Evolutionary conservation across 345 rosid genomes (phyloP).

Genomic region (Erysimum cheiranthoides): DNA sequence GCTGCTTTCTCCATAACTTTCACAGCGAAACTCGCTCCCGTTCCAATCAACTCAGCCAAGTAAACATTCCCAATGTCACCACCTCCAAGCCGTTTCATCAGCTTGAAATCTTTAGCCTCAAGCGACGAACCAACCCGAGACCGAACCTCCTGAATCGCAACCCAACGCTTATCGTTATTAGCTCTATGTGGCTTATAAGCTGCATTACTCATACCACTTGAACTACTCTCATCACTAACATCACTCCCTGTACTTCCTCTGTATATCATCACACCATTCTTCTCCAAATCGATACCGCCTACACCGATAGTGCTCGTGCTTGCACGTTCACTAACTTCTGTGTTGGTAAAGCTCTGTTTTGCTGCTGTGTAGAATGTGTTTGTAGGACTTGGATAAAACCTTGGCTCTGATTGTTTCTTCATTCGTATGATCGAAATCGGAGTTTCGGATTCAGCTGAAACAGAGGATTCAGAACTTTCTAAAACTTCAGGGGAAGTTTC

Average conservation of each 20-base stretch:
- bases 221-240: constrained; percentile 90
- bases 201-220: constrained; percentile 69
- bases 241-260: constrained; percentile 90
- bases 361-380: constrained; percentile 65
- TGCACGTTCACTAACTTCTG: constrained; percentile 71
- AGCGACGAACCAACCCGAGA: constrained; percentile 54
- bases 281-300: constrained; percentile 66
- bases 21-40: constrained; percentile 72
- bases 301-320: constrained; percentile 58
- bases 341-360: constrained; percentile 77
- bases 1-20: constrained; percentile 83
- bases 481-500: constrained; percentile 47
- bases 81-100: constrained; percentile 65
- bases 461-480: constrained; percentile 49
- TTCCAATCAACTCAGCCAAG: constrained; percentile 81
- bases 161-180: constrained; percentile 81
- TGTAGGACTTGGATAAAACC: constrained; percentile 66
- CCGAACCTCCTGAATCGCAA: constrained; percentile 75
- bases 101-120: constrained; percentile 63
- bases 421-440: constrained; percentile 41
- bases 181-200: constrained; percentile 84
- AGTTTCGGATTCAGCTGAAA: constrained; percentile 52
- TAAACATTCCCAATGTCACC: constrained; percentile 92
- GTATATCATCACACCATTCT: constrained; percentile 52
- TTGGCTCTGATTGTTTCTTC: constrained; percentile 52